Base-by-base conservation (phyloP, 1,139 yeast genomes). In the Hemisphaericaspora lyxosophila region DNA sequence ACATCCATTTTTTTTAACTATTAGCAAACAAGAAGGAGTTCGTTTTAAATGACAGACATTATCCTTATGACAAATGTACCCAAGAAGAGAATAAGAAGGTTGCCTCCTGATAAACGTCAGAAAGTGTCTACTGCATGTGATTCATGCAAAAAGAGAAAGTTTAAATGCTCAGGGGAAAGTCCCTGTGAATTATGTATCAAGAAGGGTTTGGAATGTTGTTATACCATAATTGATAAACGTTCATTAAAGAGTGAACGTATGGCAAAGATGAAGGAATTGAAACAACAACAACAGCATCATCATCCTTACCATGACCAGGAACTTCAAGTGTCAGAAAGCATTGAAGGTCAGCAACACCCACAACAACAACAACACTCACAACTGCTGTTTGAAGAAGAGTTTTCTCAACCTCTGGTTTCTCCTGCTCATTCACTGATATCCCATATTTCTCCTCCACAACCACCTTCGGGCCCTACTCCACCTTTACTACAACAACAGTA, bases 51-150 rank as follows among this genome's bases (percentile, higher is more conserved):
- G n/a, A n/a, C n/a, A n/a, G n/a, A n/a, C n/a, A n/a, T n/a, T n/a
- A n/a, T n/a, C n/a, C n/a, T n/a, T n/a, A n/a, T n/a, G n/a, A n/a
- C n/a, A n/a, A 20, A 20, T 20, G 11, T 20, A 20, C 17, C 42
- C 11, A 39, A 38, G 22, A 51, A 50, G 35, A 38, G 56, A 37
- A 37, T 45, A 22, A 48, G 57, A 35, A 45, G 39, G 33, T 35
- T 51, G 17, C 56, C 55, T 4, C 55, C 55, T 5, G 60, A 55
- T 14, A 53, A 53, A 46, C 39, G 66, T 37, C 60, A 58, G 34
- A 62, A 61, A 35, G 67, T 64, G 4, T 64, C 71, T 2, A 57
- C 64, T 23, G 74, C 74, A 24, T 68, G 74, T 48, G 70, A 65
- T 42, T 52, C 51, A 23, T 68, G 74, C 47, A 67, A 66, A 47